Evolutionary conservation across 805 yeast species (phyloP).

Genomic region (Jamesozyma lodderae): DNA sequence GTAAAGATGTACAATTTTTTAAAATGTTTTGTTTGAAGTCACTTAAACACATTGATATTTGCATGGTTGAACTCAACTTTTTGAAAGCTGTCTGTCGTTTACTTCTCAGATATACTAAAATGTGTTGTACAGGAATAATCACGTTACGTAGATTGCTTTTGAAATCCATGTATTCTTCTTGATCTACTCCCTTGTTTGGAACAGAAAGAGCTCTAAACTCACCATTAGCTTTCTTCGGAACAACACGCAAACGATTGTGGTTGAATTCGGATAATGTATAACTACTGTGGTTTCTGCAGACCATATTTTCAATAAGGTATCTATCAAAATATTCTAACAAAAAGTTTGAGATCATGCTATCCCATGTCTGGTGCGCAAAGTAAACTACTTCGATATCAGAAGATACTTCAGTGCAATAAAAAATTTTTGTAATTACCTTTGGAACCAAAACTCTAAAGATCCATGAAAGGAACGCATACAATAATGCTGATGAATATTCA

Average conservation of each 20-base stretch:
- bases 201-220: conserved; percentile 55
- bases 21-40: conserved; percentile 30
- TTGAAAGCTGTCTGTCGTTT: conserved; percentile 22
- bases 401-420: conserved; percentile 58
- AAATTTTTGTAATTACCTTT: conserved; percentile 42
- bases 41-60: conserved; percentile 35
- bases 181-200: conserved; percentile 37
- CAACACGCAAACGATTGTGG: conserved; percentile 39
- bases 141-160: conserved; percentile 30
- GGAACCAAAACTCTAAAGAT: conserved; percentile 39
- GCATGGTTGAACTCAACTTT: conserved; percentile 36
- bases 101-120: conserved; percentile 30
- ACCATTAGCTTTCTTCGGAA: conserved; percentile 45
- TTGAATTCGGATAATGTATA: conserved; percentile 14
- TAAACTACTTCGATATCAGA: conserved; percentile 35
- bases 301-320: conserved; percentile 26
- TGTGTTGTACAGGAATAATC: conserved; percentile 37
- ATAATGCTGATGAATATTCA: conserved; percentile 29
- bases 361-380: conserved; percentile 57
- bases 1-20: conserved; percentile 18
- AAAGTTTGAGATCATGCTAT: conserved; percentile 34
- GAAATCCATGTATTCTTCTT: conserved; percentile 30
- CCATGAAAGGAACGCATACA: conserved; percentile 49
- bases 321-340: conserved; percentile 34
- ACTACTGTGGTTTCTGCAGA: conserved; percentile 18